Base-by-base conservation (phyloP, 805 yeast species). In the Kurtzmaniella fragi region DNA sequence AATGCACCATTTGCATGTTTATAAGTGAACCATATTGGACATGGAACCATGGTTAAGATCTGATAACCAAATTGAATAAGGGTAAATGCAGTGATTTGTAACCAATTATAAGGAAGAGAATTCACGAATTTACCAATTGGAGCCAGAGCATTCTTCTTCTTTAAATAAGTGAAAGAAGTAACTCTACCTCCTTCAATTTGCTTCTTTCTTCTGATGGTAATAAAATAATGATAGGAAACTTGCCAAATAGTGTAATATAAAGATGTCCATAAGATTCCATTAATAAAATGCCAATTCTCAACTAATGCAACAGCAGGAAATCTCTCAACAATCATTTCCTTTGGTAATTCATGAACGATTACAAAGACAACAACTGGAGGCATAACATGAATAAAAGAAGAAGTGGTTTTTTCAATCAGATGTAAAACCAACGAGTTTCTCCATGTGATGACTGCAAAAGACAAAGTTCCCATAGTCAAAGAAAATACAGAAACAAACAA, bases 391-490 rank as follows among this genome's bases (percentile, higher is more conserved):
- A 91, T 91, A 52, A 88, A 84, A 2, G 95, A 81, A 15, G 91
- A 80, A 2, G 98, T 93, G 12, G 90, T 87, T 59, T 91, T 91
- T 48, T 91, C 99, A 43, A 91, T 75, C 10, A 91, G 82, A 56
- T 91, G 99, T 35, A 91, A 69, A 7, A 91, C 98, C 40, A 91
- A 69, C 5, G 96, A 89, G 58, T 91, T 91, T 49, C 95, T 73
- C 99, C 98, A 91, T 0, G 96, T 86, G 32, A 91, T 80, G 16
- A 91, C 96, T 0, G 97, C 97, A 75, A 87, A 90, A 5, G 95
- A 77, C 40, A 91, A 63, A 0, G 97, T 87, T 1, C 98, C 99
- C 64, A 84, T 80, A 1, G 93, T 75, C 43, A 91, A 78, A 8
- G 96, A 84, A 61, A 86, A 90, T 47, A 95, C 88, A 2, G 91